phyloP scores from a whole-genome alignment of 1,139 yeast genomes.

The Saccharomyces pastorianus region DNA sequence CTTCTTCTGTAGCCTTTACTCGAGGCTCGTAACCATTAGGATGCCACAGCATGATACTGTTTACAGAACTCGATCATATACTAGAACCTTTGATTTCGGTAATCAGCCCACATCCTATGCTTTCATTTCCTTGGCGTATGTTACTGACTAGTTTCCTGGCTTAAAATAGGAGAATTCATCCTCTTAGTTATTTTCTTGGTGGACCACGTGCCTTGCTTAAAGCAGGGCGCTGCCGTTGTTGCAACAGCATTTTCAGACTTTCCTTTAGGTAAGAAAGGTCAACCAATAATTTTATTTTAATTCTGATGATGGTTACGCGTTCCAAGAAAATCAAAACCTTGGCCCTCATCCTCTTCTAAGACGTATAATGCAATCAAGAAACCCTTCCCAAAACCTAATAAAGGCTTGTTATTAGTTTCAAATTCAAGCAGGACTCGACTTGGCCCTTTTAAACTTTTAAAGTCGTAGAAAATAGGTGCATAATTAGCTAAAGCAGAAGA shows the following conservation, averaged over 20 bases:
- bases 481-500: too few relatives aligned
- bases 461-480: too few relatives aligned
- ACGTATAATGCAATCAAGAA: neutral
- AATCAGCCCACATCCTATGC: neutral
- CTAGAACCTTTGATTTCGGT: neutral
- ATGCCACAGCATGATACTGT: neutral
- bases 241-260: neutral
- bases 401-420: too few relatives aligned
- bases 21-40: neutral
- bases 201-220: neutral
- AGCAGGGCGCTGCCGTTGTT: neutral
- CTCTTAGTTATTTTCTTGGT: neutral
- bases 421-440: too few relatives aligned
- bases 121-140: neutral
- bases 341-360: neutral
- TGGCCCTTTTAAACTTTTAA: too few relatives aligned
- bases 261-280: neutral
- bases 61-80: neutral
- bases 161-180: neutral
- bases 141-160: neutral
- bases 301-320: neutral
- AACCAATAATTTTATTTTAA: neutral
- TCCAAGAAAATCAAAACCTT: neutral
- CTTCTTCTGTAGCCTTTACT: neutral
- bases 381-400: neutral